Conservation (phyloP, 352 stramenopile species). For the Phytophthora citricola region DNA sequence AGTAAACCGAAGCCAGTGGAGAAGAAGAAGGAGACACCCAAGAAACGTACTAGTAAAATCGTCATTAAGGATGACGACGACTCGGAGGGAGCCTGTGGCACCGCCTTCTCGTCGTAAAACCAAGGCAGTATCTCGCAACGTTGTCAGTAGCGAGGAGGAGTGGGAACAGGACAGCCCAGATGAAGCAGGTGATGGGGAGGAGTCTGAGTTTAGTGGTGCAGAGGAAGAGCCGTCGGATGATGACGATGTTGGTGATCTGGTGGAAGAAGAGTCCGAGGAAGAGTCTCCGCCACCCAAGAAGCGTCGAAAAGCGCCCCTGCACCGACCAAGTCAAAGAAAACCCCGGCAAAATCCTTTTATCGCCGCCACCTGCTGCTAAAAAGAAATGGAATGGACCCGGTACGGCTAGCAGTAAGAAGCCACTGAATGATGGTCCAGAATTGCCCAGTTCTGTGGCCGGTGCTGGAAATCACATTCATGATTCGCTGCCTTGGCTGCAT, state of each 20-base stretch:
- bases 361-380: conserved; percentile 34
- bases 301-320: conserved; percentile 41
- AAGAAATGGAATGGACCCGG: conserved; percentile 33
- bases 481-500: conserved; percentile 93
- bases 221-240: conserved; percentile 58
- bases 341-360: conserved; percentile 46
- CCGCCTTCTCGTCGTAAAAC: conserved; percentile 31
- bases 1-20: conserved; percentile 27
- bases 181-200: conserved; percentile 48
- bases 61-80: conserved; percentile 89
- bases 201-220: conserved; percentile 66
- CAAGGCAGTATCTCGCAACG: conserved; percentile 27
- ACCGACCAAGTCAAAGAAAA: conserved; percentile 36
- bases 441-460: conserved; percentile 53
- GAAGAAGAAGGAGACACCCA: conserved; percentile 35
- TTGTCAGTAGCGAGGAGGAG: conserved; percentile 62
- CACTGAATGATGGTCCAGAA: conserved; percentile 24
- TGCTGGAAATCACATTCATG: conserved; percentile 86
- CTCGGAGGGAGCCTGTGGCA: conserved; percentile 45
- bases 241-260: conserved; percentile 46
- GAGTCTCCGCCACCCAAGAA: conserved; percentile 47
- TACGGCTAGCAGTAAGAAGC: conserved; percentile 38
- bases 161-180: conserved; percentile 49
- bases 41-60: conserved; percentile 57
- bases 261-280: conserved; percentile 56